phyloP scores from a whole-genome alignment of 2,329 filamentous ascomycete genomes.

The Aspergillus novofumigatus region DNA sequence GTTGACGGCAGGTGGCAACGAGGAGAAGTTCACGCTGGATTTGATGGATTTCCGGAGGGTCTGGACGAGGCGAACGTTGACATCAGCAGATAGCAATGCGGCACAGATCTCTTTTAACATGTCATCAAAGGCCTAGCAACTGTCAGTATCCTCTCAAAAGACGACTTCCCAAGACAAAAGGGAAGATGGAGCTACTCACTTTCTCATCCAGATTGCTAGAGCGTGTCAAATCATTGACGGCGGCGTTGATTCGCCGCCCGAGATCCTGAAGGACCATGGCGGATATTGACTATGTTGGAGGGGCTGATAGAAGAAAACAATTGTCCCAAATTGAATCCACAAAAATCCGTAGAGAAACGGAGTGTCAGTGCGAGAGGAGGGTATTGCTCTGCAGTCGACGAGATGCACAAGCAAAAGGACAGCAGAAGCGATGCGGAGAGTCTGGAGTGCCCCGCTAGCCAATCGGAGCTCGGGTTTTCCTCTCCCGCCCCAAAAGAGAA shows the following conservation, averaged over 20 bases:
- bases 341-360: background rate
- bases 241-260: conserved; percentile 95
- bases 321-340: conserved; percentile 3
- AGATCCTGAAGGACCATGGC: conserved; percentile 98
- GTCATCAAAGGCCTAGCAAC: conserved; percentile 75
- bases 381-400: background rate
- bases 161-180: conserved; percentile 4
- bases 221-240: conserved; percentile 86
- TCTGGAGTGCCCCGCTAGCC: conserved; percentile 11
- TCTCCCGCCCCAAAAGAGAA: conserved; percentile 31
- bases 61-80: conserved; percentile 91
- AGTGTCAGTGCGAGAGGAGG: background rate
- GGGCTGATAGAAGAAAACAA: conserved; percentile 1
- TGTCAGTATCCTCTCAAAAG: conserved; percentile 8
- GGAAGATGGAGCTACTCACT: conserved; percentile 45
- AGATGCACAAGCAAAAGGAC: conserved; percentile 12
- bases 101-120: conserved; percentile 99
- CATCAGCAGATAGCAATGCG: conserved; percentile 92
- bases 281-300: conserved; percentile 3
- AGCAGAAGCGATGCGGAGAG: conserved; percentile 27
- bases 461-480: conserved; percentile 27
- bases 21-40: conserved; percentile 86
- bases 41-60: conserved; percentile 92
- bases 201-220: conserved; percentile 95
- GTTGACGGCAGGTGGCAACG: conserved; percentile 84